Conservation (phyloP, 164 flowering plant species). For the Macadamia tetraphylla region DNA sequence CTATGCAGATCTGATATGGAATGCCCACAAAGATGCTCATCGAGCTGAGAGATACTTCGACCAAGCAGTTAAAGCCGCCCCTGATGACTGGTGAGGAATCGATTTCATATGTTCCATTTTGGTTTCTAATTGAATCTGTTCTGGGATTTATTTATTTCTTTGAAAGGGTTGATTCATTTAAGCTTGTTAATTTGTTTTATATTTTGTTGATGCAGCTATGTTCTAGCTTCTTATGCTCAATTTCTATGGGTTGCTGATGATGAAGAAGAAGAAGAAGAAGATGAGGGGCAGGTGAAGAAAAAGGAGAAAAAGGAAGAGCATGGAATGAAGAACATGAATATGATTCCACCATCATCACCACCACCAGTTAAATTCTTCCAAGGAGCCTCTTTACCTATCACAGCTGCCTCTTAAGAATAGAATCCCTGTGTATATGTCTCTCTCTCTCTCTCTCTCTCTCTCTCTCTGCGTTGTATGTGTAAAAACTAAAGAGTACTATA, state of each 20-base stretch:
- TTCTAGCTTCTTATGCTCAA: conserved; percentile 41
- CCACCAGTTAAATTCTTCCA: not conserved
- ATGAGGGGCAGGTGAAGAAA: conserved; percentile 19
- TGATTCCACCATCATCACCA: conserved; percentile 1
- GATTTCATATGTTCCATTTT: not conserved
- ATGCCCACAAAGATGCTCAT: conserved; percentile 47
- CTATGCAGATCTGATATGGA: conserved; percentile 78
- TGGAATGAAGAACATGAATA: not conserved
- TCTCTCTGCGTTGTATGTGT: not conserved
- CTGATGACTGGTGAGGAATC: conserved; percentile 62
- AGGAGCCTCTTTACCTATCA: not conserved
- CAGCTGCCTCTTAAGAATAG: not conserved
- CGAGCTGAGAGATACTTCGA: conserved; percentile 72
- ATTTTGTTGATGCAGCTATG: conserved; percentile 29
- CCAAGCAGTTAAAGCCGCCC: conserved; percentile 78
- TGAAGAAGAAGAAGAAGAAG: conserved; percentile 33
- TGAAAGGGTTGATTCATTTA: not conserved
- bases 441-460: not conserved
- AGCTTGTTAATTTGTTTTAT: not conserved
- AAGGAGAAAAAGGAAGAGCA: conserved; percentile 18
- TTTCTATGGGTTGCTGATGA: conserved; percentile 45
- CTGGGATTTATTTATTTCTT: not conserved
- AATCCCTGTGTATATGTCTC: not conserved
- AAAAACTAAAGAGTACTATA: no score
- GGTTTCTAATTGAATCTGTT: not conserved